These are phyloP conservation scores for Ophiostoma novo-ulmi DNA, from an alignment of 2,329 filamentous ascomycete species.

Conservation along the genomic window DNA sequence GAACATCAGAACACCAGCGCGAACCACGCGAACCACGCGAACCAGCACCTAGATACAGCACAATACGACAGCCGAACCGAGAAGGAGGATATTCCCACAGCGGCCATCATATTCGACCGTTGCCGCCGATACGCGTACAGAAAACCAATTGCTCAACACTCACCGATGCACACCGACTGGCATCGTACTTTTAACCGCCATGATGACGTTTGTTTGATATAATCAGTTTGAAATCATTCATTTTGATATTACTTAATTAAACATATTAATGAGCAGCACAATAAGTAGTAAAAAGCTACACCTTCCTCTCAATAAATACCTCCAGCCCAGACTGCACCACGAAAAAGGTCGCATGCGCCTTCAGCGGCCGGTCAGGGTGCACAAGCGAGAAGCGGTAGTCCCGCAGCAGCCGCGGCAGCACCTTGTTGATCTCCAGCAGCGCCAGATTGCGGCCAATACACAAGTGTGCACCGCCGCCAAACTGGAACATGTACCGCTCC, in stretches of 20 bases:
- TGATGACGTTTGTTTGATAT: neutral
- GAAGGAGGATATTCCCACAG: neutral
- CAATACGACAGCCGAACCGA: neutral
- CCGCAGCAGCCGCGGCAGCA: conserved; percentile 50
- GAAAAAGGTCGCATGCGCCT: conserved; percentile 54
- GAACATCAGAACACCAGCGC: neutral
- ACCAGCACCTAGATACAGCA: neutral
- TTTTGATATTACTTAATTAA: neutral
- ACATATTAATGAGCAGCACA: neutral
- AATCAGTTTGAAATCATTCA: neutral
- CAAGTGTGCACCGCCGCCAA: conserved; percentile 50
- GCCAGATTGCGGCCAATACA: conserved; percentile 54
- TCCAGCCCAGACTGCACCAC: conserved; percentile 54
- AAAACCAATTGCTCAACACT: neutral
- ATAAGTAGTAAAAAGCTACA: neutral
- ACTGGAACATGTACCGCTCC: conserved; percentile 55
- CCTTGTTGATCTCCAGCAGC: conserved; percentile 55
- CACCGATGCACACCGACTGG: neutral
- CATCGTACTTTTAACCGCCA: conserved; percentile 3
- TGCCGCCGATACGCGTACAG: neutral
- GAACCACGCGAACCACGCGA: neutral
- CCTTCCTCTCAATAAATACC: conserved; percentile 42
- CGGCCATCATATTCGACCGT: neutral
- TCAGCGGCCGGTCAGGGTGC: conserved; percentile 46
- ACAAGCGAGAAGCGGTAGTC: conserved; percentile 51